phyloP scores from a whole-genome alignment of 208 protist genomes.

The Strigomonas culicis region DNA sequence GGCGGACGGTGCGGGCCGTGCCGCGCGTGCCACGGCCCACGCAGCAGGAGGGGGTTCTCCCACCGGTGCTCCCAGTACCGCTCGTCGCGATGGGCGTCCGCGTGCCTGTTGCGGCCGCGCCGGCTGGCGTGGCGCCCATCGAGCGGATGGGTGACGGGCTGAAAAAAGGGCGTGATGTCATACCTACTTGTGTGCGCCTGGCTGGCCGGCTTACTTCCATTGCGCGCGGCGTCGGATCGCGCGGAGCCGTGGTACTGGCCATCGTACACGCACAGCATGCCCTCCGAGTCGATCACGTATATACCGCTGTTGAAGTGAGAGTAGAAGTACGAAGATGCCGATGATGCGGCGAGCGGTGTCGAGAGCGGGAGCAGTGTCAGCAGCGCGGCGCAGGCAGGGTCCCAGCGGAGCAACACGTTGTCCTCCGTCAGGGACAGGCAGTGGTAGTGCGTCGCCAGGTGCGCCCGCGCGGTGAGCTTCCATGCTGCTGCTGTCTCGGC shows the following conservation, averaged over 20 bases:
- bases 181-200: background rate
- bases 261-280: conserved; percentile 65
- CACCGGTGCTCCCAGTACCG: too few relatives aligned
- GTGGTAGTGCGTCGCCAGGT: conserved; percentile 46
- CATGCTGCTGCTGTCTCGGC: too few relatives aligned
- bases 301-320: conserved; percentile 31
- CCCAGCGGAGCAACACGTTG: conserved; percentile 62
- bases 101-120: background rate
- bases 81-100: too few relatives aligned
- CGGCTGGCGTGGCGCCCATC: conserved; percentile 14
- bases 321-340: conserved; percentile 60
- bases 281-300: conserved; percentile 56
- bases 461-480: conserved; percentile 25
- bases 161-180: conserved; percentile 17
- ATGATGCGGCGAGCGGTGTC: conserved; percentile 35
- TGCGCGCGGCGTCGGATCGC: conserved; percentile 6
- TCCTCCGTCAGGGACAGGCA: conserved; percentile 55
- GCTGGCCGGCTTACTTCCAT: background rate
- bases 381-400: conserved; percentile 47
- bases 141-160: conserved; percentile 14
- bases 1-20: too few relatives aligned
- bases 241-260: conserved; percentile 55
- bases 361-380: conserved; percentile 42
- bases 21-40: too few relatives aligned
- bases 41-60: too few relatives aligned